Evolutionary conservation across 306 rosid genomes (phyloP), one percentile per base, ranked within the genome.

Genomic region (Malus orientalis): DNA sequence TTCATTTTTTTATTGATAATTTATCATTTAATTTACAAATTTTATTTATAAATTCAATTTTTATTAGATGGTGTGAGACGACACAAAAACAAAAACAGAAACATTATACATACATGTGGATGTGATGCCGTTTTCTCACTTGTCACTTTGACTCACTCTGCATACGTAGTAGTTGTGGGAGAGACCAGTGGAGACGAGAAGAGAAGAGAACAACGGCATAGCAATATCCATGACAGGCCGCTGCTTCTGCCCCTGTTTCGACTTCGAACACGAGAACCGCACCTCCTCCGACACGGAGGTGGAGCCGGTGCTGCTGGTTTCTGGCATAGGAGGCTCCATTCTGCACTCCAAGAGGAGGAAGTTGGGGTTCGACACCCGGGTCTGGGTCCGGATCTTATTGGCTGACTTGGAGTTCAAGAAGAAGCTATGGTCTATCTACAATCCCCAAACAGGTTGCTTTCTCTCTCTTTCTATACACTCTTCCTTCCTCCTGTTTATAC

Each of bases 261-360:
- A 64, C 69, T 32, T 18, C 40, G 13, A 18, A 38, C 44, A 30
- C 22, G 42, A 83, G 4, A 49, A 74, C 2, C 22, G 14, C 15
- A 42, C 10, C 3, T 27, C 80, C 71, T 32, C 80, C 69, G 91
- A 89, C 8, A 14, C n/a, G 19, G 77, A 61, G 55, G 89, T 84
- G 10, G 96, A 94, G 84, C 98, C 98, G 74, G 87, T 90, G 8
- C 84, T 94, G 9, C 96, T 94, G 22, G 83, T 94, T 18, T 81
- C 97, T 70, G 97, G 97, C 58, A 92, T 90, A 71, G 98, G 95
- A 3, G 98, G 98, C 62, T 94, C 98, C 85, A 89, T 94, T 80
- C 78, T 94, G 18, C 75, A 89, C 57, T 85, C 97, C 15, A 90
- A 74, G 83, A 86, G 76, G 20, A 88, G 85, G 80, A 82, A 71